Evolutionary conservation across 208 protist genomes (phyloP).

Genomic region (Crithidia expoeki): DNA sequence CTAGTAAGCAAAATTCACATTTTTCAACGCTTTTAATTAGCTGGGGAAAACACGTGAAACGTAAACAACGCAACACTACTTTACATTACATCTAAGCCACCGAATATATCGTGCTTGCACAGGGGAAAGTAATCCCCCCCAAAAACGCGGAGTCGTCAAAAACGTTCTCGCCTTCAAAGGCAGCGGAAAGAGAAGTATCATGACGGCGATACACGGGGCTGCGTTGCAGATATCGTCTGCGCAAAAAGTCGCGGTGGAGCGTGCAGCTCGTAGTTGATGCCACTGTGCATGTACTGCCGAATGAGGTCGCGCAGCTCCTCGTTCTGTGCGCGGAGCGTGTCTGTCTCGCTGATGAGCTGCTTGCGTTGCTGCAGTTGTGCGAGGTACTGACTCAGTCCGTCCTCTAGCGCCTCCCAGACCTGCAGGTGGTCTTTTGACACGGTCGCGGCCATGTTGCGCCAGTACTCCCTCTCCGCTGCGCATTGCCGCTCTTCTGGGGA

Average conservation of each 20-base stretch:
- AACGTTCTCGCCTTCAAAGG: no score
- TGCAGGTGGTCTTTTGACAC: constrained; percentile 82
- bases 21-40: no score
- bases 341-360: constrained; percentile 82
- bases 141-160: no score
- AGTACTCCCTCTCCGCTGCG: constrained; percentile 82
- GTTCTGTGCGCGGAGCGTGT: constrained; percentile 92
- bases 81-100: background rate
- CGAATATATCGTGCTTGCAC: no score
- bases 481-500: constrained; percentile 44
- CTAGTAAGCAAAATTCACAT: no score
- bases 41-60: no score
- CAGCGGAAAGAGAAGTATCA: no score
- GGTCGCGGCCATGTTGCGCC: constrained; percentile 76
- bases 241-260: constrained; percentile 72
- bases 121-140: no score
- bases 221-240: constrained; percentile 10
- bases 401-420: constrained; percentile 90
- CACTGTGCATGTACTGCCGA: constrained; percentile 90
- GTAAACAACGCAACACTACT: background rate
- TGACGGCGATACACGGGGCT: background rate
- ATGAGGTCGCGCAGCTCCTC: constrained; percentile 91
- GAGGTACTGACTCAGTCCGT: constrained; percentile 90
- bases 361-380: constrained; percentile 88
- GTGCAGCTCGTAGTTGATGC: constrained; percentile 93